These are phyloP conservation scores for Leptographium galeiforme DNA, from an alignment of 2,329 filamentous ascomycete species.

Conservation along the genomic window DNA sequence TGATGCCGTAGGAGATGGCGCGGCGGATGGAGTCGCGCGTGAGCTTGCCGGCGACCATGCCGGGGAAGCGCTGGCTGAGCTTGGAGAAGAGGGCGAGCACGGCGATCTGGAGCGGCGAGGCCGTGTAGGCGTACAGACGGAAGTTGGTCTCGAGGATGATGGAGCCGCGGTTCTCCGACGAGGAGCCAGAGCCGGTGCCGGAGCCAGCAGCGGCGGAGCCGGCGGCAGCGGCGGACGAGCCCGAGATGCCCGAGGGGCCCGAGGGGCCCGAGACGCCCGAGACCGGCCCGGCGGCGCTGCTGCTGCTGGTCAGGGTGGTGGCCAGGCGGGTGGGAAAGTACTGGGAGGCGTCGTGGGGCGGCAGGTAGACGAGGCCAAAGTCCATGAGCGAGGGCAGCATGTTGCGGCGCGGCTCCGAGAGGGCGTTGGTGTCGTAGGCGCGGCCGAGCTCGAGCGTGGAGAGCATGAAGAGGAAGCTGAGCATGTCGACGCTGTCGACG, in stretches of 20 bases:
- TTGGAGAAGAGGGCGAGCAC: constrained; percentile 83
- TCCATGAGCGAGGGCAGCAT: constrained; percentile 87
- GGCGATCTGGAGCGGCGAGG: constrained; percentile 84
- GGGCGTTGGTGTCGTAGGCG: constrained; percentile 74
- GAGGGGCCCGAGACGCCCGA: not conserved
- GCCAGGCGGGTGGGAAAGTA: constrained; percentile 89
- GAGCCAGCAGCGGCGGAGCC: too few relatives aligned
- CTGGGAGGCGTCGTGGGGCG: constrained; percentile 38
- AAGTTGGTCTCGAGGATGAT: constrained; percentile 98
- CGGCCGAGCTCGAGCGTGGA: constrained; percentile 85
- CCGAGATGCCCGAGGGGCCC: too few relatives aligned
- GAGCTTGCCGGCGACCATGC: constrained; percentile 84
- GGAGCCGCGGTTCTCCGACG: constrained; percentile 52
- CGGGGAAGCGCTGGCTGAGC: constrained; percentile 81
- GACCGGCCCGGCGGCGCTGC: constrained; percentile 10
- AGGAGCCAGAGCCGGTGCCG: constrained; percentile 10
- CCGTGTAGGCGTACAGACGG: constrained; percentile 91
- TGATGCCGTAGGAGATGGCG: constrained; percentile 84
- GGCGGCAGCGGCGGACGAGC: too few relatives aligned
- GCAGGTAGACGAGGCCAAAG: constrained; percentile 80
- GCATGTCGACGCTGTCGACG: constrained; percentile 83
- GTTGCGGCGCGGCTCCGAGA: constrained; percentile 68
- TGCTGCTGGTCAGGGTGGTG: constrained; percentile 61
- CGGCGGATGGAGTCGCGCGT: constrained; percentile 78
- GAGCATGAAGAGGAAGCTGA: constrained; percentile 91